phyloP scores from a whole-genome alignment of 169 alveolate species.

The Eimeria brunetti region DNA sequence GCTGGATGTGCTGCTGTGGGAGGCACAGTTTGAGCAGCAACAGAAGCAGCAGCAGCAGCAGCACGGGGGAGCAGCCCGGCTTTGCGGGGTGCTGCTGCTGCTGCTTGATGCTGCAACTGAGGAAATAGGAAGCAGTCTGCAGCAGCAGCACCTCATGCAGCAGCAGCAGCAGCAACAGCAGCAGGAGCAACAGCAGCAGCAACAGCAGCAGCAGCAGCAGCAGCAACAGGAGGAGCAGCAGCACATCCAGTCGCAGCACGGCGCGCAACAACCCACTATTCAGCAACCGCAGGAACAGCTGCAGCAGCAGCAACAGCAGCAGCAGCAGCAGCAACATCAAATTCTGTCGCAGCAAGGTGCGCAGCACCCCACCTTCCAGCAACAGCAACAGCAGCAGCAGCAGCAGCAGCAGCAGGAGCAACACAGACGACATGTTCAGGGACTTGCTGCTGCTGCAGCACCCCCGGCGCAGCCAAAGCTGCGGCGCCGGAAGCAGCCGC shows the following conservation, averaged over 20 bases:
- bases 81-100: constrained; percentile 32
- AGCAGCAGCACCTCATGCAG: constrained; percentile 14
- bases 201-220: background rate
- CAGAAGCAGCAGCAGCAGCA: constrained; percentile 46
- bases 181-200: background rate
- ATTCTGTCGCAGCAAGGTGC: too few species aligned
- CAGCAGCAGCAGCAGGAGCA: constrained; percentile 22
- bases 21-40: background rate
- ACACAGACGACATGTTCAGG: background rate
- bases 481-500: background rate
- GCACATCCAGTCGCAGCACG: background rate
- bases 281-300: too few species aligned
- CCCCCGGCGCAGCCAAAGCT: background rate
- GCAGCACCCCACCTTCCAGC: too few species aligned
- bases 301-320: background rate
- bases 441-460: background rate
- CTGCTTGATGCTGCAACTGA: constrained; percentile 44
- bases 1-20: constrained; percentile 20
- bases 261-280: too few species aligned
- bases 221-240: background rate
- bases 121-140: background rate
- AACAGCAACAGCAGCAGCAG: too few species aligned
- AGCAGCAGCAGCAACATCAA: background rate
- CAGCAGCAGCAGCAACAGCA: constrained; percentile 27
- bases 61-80: constrained; percentile 25